phyloP scores from a whole-genome alignment of 805 yeast genomes.

The Myxozyma neglecta region DNA sequence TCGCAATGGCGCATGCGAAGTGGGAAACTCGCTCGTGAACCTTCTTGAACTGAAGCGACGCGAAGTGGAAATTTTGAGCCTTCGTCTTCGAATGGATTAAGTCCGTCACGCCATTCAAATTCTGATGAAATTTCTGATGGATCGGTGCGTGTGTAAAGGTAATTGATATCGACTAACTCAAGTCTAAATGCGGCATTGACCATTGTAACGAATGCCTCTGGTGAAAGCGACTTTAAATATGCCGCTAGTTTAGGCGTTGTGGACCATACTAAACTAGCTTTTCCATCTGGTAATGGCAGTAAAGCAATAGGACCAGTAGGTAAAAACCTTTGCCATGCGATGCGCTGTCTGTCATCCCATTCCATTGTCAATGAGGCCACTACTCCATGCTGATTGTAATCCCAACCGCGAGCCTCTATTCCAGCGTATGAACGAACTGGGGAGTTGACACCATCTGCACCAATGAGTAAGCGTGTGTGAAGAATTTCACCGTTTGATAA shows the following conservation, averaged over 20 bases:
- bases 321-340: constrained; percentile 93
- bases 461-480: constrained; percentile 49
- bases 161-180: constrained; percentile 71
- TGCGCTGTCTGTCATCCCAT: constrained; percentile 63
- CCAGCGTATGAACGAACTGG: constrained; percentile 83
- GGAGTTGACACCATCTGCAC: constrained; percentile 95
- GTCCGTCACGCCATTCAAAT: constrained; percentile 65
- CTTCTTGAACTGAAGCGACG: constrained; percentile 56
- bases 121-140: constrained; percentile 57
- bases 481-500: constrained; percentile 63
- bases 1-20: constrained; percentile 87
- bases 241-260: constrained; percentile 73
- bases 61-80: constrained; percentile 66
- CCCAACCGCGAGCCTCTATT: constrained; percentile 90
- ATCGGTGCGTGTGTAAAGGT: constrained; percentile 48
- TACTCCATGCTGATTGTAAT: constrained; percentile 82
- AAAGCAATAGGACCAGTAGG: constrained; percentile 92
- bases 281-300: constrained; percentile 80
- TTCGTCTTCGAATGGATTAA: constrained; percentile 49
- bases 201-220: constrained; percentile 63
- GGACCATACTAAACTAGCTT: constrained; percentile 94
- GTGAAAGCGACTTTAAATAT: constrained; percentile 57
- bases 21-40: constrained; percentile 85
- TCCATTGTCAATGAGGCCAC: constrained; percentile 83
- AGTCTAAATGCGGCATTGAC: constrained; percentile 87